Conservation (phyloP, 1,284 basidiomycete genomes). For the Butyriboletus appendiculatus region DNA sequence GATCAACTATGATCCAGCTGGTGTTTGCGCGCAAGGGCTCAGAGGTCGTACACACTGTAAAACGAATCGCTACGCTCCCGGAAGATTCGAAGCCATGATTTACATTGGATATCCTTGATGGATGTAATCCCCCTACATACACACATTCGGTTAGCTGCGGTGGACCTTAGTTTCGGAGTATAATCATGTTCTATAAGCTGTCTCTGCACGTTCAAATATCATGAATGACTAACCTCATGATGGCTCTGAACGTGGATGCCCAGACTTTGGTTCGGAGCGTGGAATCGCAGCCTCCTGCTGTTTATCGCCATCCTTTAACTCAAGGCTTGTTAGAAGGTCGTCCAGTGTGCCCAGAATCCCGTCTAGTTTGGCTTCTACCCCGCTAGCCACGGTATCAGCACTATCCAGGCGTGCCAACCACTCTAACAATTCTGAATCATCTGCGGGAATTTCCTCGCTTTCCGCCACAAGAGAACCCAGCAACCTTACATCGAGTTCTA, state of each 20-base stretch:
- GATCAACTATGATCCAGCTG: conserved; percentile 46
- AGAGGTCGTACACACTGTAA: conserved; percentile 76
- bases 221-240: conserved; percentile 17
- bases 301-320: conserved; percentile 17
- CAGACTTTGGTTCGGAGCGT: conserved; percentile 1
- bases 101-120: conserved; percentile 29
- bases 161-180: conserved; percentile 13
- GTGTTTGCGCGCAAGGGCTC: conserved; percentile 79
- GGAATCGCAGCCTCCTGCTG: background rate
- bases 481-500: conserved; percentile 39
- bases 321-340: conserved; percentile 48
- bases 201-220: background rate
- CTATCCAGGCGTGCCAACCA: conserved; percentile 51
- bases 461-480: conserved; percentile 40
- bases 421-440: conserved; percentile 37
- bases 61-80: conserved; percentile 47
- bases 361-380: conserved; percentile 60
- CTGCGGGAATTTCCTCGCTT: conserved; percentile 34
- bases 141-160: conserved; percentile 4
- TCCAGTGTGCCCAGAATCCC: conserved; percentile 57
- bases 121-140: conserved; percentile 18
- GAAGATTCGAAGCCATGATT: conserved; percentile 27
- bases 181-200: conserved; percentile 17
- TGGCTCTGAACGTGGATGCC: background rate
- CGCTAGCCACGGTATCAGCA: conserved; percentile 55